phyloP scores from a whole-genome alignment of 805 yeast species.

The Metschnikowia aberdeeniae region DNA sequence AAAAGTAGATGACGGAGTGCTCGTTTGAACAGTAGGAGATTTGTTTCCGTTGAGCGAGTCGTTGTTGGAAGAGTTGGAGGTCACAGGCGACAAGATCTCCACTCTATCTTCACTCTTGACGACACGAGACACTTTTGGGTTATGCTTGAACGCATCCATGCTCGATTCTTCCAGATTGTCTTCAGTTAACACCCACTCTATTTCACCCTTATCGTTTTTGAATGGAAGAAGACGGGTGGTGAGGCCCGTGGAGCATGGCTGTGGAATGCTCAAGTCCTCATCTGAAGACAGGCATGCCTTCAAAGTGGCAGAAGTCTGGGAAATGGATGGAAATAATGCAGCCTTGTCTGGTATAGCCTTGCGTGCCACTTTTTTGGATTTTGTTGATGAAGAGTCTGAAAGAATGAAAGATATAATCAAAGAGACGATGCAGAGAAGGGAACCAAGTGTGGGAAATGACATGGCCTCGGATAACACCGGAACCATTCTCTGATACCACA shows the following conservation, averaged over 20 bases:
- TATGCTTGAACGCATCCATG: constrained; percentile 26
- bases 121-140: constrained; percentile 1
- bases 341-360: not conserved
- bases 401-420: constrained; percentile 2
- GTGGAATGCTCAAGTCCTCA: constrained; percentile 11
- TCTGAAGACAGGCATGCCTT: not conserved
- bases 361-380: constrained; percentile 2
- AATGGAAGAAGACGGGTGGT: constrained; percentile 49
- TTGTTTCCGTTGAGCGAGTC: constrained; percentile 26
- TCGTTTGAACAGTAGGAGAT: constrained; percentile 26
- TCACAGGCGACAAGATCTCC: constrained; percentile 31
- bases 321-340: constrained; percentile 15
- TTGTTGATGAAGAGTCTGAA: not conserved
- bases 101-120: constrained; percentile 5
- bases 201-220: constrained; percentile 50
- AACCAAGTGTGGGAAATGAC: constrained; percentile 1
- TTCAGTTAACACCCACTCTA: constrained; percentile 55
- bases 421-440: not conserved
- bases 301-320: not conserved
- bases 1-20: constrained; percentile 28
- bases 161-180: constrained; percentile 27
- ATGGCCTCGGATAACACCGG: not conserved
- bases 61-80: constrained; percentile 32
- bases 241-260: constrained; percentile 48
- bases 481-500: not conserved